Evolutionary conservation across 2,329 filamentous ascomycete species (phyloP), one percentile per base, ranked within the genome.

Genomic region (Penicillium sp.): DNA sequence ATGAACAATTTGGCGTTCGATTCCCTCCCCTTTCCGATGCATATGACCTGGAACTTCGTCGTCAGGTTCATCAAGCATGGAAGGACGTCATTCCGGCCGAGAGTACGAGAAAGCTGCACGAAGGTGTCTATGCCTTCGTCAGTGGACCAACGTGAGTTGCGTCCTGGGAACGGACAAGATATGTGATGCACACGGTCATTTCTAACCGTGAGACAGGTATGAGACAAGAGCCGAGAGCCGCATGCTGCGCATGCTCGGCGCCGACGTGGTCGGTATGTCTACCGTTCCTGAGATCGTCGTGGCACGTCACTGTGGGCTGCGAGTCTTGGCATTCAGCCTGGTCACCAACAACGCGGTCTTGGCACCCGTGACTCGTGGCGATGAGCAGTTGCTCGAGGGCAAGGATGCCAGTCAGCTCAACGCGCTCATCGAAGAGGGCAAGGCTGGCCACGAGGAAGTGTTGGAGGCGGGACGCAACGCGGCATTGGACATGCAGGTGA

Each of bases 181-280:
- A 18, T 18, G 18, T 18, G 18, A 7, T 32, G 29, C 29, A 32
- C 7, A 32, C 11, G 29, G 11, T 32, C 29, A 11, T 8, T 32
- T 32, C 29, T 3, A 32, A 32, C 11, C 29, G 11, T 32, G 3
- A 24, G 45, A 45, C 43, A 79, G 76, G 42, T 85, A 84, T 60
- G 82, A 85, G 61, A 85, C 82, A 2, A 72, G 82, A 51, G 81
- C 81, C 1, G 82, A 85, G 62, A 84, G 81, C 59, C 75, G 81
- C 13, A 77, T 84, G 75, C 70, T 85, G 50, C 73, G 73, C 35
- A 71, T 71, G 41, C 66, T 84, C 5, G 82, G 83, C 5, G 82
- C 81, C n/a, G 82, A 85, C 59, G 70, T 85, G n/a, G 82, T 85
- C 2, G 82, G 82, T 11, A 85, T 86, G 83, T 84, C 80, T 29